Base-by-base conservation (phyloP, 805 yeast species). In the Barnettozyma wickerhamii region DNA sequence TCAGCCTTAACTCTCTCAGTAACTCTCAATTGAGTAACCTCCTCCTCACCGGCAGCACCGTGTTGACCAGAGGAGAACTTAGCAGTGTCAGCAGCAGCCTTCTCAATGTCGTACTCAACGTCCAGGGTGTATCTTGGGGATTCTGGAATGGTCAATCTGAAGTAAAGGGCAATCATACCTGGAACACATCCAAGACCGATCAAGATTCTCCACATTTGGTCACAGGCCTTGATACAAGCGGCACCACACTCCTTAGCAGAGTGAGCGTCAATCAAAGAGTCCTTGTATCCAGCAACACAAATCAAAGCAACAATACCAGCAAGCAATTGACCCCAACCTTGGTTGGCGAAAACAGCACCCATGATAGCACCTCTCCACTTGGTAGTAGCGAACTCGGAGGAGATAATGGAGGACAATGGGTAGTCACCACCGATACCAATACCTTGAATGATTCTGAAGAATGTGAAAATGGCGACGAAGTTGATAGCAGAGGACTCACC, bases 351-450 rank as follows among this genome's bases (percentile, higher is more conserved):
- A 42, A 88, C 96, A 21, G 96, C 95, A 60, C 86, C 89, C 95
- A 88, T 88, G 55, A 87, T 87, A 50, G 96, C 95, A 75, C 96
- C 96, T 80, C 96, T 85, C 95, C 95, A 88, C 66, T 84, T 87
- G 51, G 96, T 88, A 45, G 96, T 86, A 20, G 96, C 76, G 58
- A 88, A 88, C 71, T 88, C 96, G 43, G 96, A 82, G 9, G 95
- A 83, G 51, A 88, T 88, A 63, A 88, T 83, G n/a, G 95, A 86
- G 14, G 95, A 86, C 57, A 89, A 74, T 52, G 96, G 96, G 64
- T 88, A 88, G 70, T 88, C 96, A 75, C 96, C 96, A 71, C 96
- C 96, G 55, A 88, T 89, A 79, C 96, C 96, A 55, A 89, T 82
- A 74, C 96, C 96, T 87, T 81, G 83, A 48, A 88, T 59, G 51